Evolutionary conservation across 78 protist genomes (phyloP), one percentile per base, ranked within the genome.

Genomic region (Emiliania huxleyi): DNA sequence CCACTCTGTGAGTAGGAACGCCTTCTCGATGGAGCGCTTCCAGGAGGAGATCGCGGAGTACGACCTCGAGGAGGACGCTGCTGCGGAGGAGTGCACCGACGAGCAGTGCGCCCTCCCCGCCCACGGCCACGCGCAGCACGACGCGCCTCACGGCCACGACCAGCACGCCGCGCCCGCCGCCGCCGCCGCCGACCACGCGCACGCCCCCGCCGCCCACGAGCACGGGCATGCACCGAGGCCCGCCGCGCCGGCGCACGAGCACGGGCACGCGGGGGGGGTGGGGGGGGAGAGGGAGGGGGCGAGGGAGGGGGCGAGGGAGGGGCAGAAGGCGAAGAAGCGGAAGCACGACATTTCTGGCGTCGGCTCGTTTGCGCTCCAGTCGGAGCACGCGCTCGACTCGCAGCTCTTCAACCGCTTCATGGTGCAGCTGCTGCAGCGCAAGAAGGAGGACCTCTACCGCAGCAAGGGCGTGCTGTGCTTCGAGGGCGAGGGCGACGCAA

Each of bases 391-490:
- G 85, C 75, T 89, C 23, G 37, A 19, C 18, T 40, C 48, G 40
- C 40, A 33, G 22, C 46, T 38, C 1, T 40, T 89, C 77, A 52
- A 89, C 45, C 19, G 21, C 22, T 89, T 42, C 52, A 52, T 89
- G 46, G 19, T 21, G 56, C 3, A 49, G 45, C 75, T 89, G 42
- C 33, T 89, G 43, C 91, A 40, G 22, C 6, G 0, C 33, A 89
- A 89, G 77, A 48, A n/a, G 45, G n/a, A 37, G 62, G 94, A 92
- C 69, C 85, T 92, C 12, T 92, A 77, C 79, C 90, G 94, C 21
- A 42, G 35, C 22, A 92, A 92, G 44, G 94, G 91, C 22, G 94
- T 92, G 19, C 90, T 92, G 48, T 26, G 38, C 19, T 26, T 92
- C 81, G 48, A 26, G 40, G 69, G 43, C 37, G 38, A 44, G 46